Evolutionary conservation across 208 protist species (phyloP), one percentile per base, ranked within the genome.

Genomic region (Crithidia expoeki): DNA sequence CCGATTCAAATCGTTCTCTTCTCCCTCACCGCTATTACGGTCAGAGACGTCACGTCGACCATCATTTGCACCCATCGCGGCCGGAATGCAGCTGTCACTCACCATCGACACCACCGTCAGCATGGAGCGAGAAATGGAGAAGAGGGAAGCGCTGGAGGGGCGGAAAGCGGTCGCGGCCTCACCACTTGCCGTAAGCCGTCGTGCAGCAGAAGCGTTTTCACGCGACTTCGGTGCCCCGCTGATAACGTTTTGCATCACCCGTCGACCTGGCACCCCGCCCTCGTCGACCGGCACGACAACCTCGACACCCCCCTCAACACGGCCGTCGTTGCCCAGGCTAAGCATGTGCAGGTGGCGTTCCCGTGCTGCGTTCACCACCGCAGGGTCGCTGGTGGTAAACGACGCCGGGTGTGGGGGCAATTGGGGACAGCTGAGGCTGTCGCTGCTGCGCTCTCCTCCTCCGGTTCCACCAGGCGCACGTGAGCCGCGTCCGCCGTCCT

Each of bases 321-420:
- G 56, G 38, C 88, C 88, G 62, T 96, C 88, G 68, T 81, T 92
- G 67, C 72, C 78, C 25, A 86, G 72, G 9, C 65, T 58, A 25
- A 96, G 64, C 61, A 86, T 67, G 49, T 87, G 70, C 28, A 93
- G 28, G 55, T 96, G 90, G 3, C 63, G 67, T 68, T 84, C 72
- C 62, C 88, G 81, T 27, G 68, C 30, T n/a, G 63, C 68, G 25
- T 55, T 59, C 21, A 74, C 62, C 27, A 60, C 40, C 38, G 52
- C 32, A 1, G 53, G 53, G 46, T 77, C 72, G 25, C 21, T 64
- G 52, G 60, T 34, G 11, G 57, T 63, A 42, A 72, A 67, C 47
- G 40, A 27, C 21, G 57, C 53, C 12, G 64, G 58, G 50, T 77
- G 64, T 17, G 50, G 50, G 23, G 55, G 44, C 42, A 50, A 19